Evolutionary conservation across 78 protist genomes (phyloP).

Genomic region (Mantamonas sphyraenae): DNA sequence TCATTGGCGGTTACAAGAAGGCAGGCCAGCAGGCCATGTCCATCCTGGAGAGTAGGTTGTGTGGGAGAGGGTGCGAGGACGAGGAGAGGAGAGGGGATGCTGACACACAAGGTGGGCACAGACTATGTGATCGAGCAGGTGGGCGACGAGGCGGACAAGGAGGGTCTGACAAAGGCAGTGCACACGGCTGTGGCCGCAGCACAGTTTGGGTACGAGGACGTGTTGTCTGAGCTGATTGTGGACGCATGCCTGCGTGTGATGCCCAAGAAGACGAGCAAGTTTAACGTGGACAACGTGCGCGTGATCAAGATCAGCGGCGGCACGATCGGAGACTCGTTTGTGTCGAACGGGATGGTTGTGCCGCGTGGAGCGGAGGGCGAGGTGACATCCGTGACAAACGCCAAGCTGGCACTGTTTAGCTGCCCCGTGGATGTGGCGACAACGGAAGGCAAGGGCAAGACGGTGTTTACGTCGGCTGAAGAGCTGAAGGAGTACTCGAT

Average conservation of each 20-base stretch:
- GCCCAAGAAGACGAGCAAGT: conserved; percentile 59
- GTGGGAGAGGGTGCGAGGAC: background rate
- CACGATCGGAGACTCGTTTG: conserved; percentile 51
- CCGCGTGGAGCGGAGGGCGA: conserved; percentile 58
- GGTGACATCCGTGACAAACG: conserved; percentile 57
- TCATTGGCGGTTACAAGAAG: conserved; percentile 81
- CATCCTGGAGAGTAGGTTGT: conserved; percentile 27
- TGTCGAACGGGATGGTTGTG: conserved; percentile 87
- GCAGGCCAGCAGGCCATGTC: conserved; percentile 65
- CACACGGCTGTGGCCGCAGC: conserved; percentile 74
- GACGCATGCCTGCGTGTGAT: conserved; percentile 65
- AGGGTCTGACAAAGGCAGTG: conserved; percentile 45
- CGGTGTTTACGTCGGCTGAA: conserved; percentile 79
- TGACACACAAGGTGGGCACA: background rate
- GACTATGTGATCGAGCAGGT: background rate
- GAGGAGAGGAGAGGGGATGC: conserved; percentile 7
- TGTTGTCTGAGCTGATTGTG: conserved; percentile 72
- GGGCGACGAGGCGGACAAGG: conserved; percentile 20
- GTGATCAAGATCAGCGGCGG: conserved; percentile 91
- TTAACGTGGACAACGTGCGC: conserved; percentile 97
- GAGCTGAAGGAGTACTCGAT: conserved; percentile 69
- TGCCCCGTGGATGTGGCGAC: conserved; percentile 73
- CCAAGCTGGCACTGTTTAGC: conserved; percentile 89
- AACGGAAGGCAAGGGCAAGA: conserved; percentile 96
- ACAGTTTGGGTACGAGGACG: conserved; percentile 84